These are phyloP conservation scores for Termitomyces sp. DNA, from an alignment of 768 basidiomycete species.

Conservation along the genomic window DNA sequence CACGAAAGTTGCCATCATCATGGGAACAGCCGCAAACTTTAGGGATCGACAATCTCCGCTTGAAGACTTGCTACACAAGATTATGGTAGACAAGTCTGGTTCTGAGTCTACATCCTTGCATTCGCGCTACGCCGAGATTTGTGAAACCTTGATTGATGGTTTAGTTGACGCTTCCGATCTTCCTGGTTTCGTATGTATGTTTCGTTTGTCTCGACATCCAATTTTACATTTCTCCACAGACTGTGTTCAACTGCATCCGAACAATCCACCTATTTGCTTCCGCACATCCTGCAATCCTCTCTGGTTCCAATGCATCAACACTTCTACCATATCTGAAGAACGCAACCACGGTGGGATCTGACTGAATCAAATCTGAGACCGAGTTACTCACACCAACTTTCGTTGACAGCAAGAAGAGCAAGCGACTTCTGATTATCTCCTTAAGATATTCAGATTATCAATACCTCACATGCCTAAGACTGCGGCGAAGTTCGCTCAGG, in stretches of 20 bases:
- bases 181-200: conserved; percentile 64
- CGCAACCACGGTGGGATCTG: conserved; percentile 56
- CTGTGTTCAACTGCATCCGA: conserved; percentile 78
- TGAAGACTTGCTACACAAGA: conserved; percentile 81
- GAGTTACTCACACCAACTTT: not conserved
- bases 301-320: conserved; percentile 77
- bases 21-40: conserved; percentile 80
- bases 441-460: conserved; percentile 83
- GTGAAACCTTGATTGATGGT: conserved; percentile 82
- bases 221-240: conserved; percentile 38
- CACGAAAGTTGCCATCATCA: conserved; percentile 74
- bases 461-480: conserved; percentile 91
- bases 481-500: conserved; percentile 81
- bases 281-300: conserved; percentile 83
- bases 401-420: conserved; percentile 72
- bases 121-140: conserved; percentile 73
- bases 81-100: conserved; percentile 71
- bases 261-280: conserved; percentile 82
- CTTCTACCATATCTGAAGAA: conserved; percentile 90
- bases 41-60: conserved; percentile 81
- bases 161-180: conserved; percentile 84
- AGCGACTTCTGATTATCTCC: conserved; percentile 76
- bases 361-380: not conserved
- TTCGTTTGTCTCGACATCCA: not conserved
- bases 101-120: conserved; percentile 52